Evolutionary conservation across 192 early-diverging fungal species (phyloP).

Genomic region (Radiomyces spectabilis): DNA sequence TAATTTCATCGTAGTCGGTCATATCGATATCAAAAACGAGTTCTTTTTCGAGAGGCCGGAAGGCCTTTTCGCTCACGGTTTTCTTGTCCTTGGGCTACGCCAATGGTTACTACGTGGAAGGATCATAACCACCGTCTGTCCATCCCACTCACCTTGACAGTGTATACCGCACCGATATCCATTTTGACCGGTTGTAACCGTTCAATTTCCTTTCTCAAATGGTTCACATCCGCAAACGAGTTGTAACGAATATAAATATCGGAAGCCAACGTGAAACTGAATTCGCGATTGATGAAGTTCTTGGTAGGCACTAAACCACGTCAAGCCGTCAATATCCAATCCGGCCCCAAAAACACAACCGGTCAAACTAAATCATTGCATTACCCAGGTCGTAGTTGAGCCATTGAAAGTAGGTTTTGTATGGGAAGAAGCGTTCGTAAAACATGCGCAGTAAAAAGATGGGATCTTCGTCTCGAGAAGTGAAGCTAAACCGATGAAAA

Average conservation of each 20-base stretch:
- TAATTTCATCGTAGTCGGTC: constrained; percentile 97
- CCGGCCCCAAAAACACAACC: no score
- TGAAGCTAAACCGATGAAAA: background rate
- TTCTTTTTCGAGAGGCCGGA: constrained; percentile 78
- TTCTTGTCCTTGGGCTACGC: constrained; percentile 79
- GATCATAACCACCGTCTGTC: no score
- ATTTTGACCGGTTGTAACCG: constrained; percentile 84
- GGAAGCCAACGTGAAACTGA: constrained; percentile 76
- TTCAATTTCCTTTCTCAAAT: constrained; percentile 68
- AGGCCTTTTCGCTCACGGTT: constrained; percentile 58
- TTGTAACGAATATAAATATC: constrained; percentile 88
- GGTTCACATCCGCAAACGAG: constrained; percentile 66
- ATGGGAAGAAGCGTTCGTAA: constrained; percentile 86
- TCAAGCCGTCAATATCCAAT: no score
- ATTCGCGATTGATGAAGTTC: constrained; percentile 83
- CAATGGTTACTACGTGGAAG: no score
- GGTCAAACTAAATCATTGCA: no score
- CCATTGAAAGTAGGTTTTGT: constrained; percentile 75
- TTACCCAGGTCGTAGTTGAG: constrained; percentile 71
- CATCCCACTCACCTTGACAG: constrained; percentile 41
- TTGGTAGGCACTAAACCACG: constrained; percentile 59
- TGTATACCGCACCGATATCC: constrained; percentile 96
- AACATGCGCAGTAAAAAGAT: constrained; percentile 52
- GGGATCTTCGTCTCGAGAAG: background rate
- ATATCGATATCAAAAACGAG: constrained; percentile 99